These are phyloP conservation scores for Syzygium oleosum DNA, from an alignment of 345 rosid species.

Conservation along the genomic window DNA sequence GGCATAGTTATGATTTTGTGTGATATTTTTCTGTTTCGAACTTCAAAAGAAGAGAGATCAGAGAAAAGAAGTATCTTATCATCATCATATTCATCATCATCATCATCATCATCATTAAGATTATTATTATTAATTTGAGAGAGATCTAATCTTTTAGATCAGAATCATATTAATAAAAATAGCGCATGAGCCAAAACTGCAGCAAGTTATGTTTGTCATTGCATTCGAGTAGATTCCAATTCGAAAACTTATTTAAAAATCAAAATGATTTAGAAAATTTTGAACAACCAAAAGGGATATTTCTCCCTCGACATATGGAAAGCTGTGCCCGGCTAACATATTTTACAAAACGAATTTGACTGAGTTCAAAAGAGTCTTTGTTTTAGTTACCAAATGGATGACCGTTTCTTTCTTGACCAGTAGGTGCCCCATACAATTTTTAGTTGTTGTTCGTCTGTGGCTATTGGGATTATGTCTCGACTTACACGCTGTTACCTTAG, in stretches of 20 bases:
- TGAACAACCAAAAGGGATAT: not conserved
- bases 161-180: not conserved
- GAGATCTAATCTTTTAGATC: not conserved
- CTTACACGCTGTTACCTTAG: too few species aligned
- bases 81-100: not conserved
- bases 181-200: not conserved
- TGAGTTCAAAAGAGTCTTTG: not conserved
- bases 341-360: not conserved
- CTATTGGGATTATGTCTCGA: too few species aligned
- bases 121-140: not conserved
- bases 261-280: not conserved
- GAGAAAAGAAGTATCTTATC: not conserved
- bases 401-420: too few species aligned
- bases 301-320: not conserved
- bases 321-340: not conserved
- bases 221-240: not conserved
- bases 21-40: not conserved
- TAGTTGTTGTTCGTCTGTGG: too few species aligned
- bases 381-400: not conserved
- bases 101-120: too few species aligned
- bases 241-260: not conserved
- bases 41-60: not conserved
- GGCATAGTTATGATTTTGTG: not conserved
- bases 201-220: not conserved
- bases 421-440: too few species aligned